Conservation (phyloP, 371 early-diverging fungal species). For the Apophysomyces trapeziformis region DNA sequence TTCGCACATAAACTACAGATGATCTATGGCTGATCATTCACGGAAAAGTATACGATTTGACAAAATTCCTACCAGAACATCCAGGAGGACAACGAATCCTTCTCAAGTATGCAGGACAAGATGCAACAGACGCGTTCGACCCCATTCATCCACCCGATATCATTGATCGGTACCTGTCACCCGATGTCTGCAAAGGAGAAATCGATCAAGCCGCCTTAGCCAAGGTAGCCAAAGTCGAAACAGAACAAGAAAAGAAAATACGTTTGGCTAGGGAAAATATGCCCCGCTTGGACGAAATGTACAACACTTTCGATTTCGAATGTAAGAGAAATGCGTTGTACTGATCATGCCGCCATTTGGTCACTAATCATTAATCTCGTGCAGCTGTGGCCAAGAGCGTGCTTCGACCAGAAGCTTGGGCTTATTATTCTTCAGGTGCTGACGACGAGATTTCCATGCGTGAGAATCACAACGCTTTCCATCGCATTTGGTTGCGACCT, state of each 20-base stretch:
- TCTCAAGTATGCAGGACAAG: conserved; percentile 70
- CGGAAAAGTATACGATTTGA: conserved; percentile 82
- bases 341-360: no score
- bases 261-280: conserved; percentile 44
- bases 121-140: conserved; percentile 87
- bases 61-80: conserved; percentile 70
- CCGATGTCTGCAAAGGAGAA: conserved; percentile 56
- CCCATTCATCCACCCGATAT: conserved; percentile 57
- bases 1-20: conserved; percentile 17
- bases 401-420: conserved; percentile 75
- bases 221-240: conserved; percentile 21
- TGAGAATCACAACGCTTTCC: conserved; percentile 78
- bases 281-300: conserved; percentile 62
- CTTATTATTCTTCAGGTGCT: conserved; percentile 81
- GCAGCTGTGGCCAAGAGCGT: conserved; percentile 60
- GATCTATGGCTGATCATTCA: conserved; percentile 87
- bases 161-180: conserved; percentile 53
- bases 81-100: conserved; percentile 69
- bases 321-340: conserved; percentile 19
- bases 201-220: conserved; percentile 41
- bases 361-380: not conserved
- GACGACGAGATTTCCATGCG: conserved; percentile 83
- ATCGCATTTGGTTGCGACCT: conserved; percentile 75
- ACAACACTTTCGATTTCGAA: conserved; percentile 77
- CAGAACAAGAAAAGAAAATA: conserved; percentile 38